Conservation (phyloP, 352 stramenopile genomes). For the Phytophthora fragariae region DNA sequence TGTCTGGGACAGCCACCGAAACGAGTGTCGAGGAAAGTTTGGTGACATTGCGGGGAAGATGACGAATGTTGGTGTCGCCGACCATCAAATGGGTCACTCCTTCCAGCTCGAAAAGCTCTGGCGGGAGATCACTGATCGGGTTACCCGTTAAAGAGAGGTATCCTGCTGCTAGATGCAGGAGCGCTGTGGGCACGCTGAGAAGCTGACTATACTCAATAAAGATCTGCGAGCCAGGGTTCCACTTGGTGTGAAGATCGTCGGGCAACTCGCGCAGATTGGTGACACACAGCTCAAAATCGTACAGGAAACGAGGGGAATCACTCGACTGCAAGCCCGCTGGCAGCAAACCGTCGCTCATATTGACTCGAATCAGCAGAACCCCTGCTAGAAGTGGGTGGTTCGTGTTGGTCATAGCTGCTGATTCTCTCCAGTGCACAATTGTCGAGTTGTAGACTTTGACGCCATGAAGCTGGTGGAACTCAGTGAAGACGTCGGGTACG, state of each 20-base stretch:
- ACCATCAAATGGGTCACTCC: constrained; percentile 1
- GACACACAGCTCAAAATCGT: constrained; percentile 47
- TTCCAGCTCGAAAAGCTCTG: constrained; percentile 26
- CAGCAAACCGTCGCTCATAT: constrained; percentile 41
- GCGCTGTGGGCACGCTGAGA: constrained; percentile 4
- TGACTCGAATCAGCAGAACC: constrained; percentile 42
- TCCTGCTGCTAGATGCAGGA: constrained; percentile 7
- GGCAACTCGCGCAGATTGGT: constrained; percentile 44
- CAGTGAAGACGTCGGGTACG: constrained; percentile 39
- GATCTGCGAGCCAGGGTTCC: constrained; percentile 19
- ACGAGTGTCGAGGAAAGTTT: neutral
- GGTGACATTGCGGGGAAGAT: constrained; percentile 5
- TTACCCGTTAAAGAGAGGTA: constrained; percentile 19
- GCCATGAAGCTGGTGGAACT: constrained; percentile 42
- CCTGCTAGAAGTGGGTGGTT: constrained; percentile 32
- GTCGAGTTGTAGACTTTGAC: constrained; percentile 48
- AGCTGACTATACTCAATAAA: constrained; percentile 38
- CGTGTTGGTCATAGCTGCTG: constrained; percentile 33
- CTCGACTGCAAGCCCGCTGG: constrained; percentile 38
- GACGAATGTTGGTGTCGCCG: neutral
- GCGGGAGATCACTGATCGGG: constrained; percentile 16
- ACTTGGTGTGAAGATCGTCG: constrained; percentile 42
- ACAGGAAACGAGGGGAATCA: constrained; percentile 33
- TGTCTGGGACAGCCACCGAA: neutral
- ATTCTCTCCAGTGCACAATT: constrained; percentile 32